Base-by-base conservation (phyloP, 164 flowering plant species). In the Pachysandra terminalis region DNA sequence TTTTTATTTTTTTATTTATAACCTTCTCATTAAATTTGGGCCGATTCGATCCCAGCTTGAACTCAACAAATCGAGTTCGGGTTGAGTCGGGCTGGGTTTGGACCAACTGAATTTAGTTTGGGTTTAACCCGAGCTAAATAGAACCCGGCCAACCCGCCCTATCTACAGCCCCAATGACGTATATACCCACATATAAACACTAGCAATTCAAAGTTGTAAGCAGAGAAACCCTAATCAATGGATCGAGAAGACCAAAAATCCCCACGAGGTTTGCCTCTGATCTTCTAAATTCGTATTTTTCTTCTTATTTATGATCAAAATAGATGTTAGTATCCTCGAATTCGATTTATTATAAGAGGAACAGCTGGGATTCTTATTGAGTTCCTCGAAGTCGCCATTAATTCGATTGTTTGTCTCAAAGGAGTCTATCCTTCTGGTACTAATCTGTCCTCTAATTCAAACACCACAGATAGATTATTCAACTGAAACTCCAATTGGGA, bases 371-470 rank as follows among this genome's bases (percentile, higher is more conserved):
- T 89, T 66, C 72, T 91, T 53, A 84, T 84, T 14, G 98, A 95
- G 53, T 89, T 95, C 64, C 78, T 95, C 53, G 96, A 95, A 70
- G 95, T 89, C 35, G 96, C 99, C 61, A 77, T 93, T 56, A 88
- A 84, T 61, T 87, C 94, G 0, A 73, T 95, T 27, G 87, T 95
- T 45, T 92, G 83, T 79, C 90, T 87, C 76, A 90, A 90, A 77
- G 93, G 88, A 61, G 37, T 95, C 53, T 95, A 95, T 71, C 98
- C 98, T 41, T 58, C 89, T 59, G 98, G 98, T 93, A 68, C 21
- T 26, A 25, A 27, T 58, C 24, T 32, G 40, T 26, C 35, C 37
- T 9, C 32, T 55, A n/a, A 64, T 22, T 22, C 41, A 63, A n/a
- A 13, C 28, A 25, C 40, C 24, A 63, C 56, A n/a, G 0, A 61